These are phyloP conservation scores for Colletotrichum filicis DNA, from an alignment of 2,329 filamentous ascomycete species.

Conservation along the genomic window DNA sequence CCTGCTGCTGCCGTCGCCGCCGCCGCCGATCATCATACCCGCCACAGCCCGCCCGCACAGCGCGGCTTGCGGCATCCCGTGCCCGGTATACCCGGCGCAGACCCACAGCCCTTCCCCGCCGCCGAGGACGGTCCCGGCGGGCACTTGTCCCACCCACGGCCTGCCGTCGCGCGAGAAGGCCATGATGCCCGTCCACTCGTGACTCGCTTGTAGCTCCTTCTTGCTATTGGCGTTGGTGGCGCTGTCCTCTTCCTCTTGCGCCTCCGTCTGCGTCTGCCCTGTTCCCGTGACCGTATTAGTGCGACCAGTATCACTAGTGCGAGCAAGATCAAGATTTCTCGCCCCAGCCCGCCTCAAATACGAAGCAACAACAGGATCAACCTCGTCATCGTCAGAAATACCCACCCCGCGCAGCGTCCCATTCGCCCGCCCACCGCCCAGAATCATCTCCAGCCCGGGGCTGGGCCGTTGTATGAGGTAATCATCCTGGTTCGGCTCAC, in stretches of 20 bases:
- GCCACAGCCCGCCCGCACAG: constrained; percentile 73
- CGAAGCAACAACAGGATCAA: constrained; percentile 65
- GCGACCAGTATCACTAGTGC: too few relatives aligned
- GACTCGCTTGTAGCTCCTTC: constrained; percentile 60
- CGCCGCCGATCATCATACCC: constrained; percentile 63
- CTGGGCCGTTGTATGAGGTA: constrained; percentile 79
- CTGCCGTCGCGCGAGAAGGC: constrained; percentile 74
- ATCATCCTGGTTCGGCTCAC: constrained; percentile 66
- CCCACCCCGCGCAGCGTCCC: constrained; percentile 65
- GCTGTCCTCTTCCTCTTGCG: background rate
- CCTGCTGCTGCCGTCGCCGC: constrained; percentile 33
- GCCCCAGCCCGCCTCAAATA: constrained; percentile 63
- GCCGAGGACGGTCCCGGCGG: constrained; percentile 51
- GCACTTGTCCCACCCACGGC: constrained; percentile 79
- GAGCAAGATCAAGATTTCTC: constrained; percentile 52
- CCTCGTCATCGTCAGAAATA: constrained; percentile 66
- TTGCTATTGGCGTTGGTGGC: constrained; percentile 11
- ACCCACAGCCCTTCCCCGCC: constrained; percentile 70
- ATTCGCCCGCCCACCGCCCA: constrained; percentile 75
- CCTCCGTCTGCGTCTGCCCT: constrained; percentile 40
- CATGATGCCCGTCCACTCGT: constrained; percentile 86
- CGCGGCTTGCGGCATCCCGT: constrained; percentile 82
- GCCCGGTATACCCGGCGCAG: constrained; percentile 75
- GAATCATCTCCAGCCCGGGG: constrained; percentile 69
- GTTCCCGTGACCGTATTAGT: constrained; percentile 37